phyloP scores from a whole-genome alignment of 331 rosid species.

The Pyrus hybrid region DNA sequence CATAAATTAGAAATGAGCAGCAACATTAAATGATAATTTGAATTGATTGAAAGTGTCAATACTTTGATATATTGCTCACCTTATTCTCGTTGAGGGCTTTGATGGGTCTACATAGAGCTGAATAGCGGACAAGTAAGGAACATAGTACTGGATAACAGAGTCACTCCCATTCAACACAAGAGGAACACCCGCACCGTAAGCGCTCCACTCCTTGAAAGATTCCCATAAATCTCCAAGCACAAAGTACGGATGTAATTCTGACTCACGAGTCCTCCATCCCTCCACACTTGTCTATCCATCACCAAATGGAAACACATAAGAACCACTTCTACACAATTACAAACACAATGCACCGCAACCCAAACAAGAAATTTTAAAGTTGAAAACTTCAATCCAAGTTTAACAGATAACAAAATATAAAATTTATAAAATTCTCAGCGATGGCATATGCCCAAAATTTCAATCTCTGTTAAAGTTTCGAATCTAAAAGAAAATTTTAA shows the following conservation, averaged over 20 bases:
- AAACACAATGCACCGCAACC: neutral
- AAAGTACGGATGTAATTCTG: constrained; percentile 57
- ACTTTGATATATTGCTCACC: constrained; percentile 29
- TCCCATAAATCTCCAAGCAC: constrained; percentile 87
- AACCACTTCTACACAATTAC: neutral
- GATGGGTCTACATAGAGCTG: constrained; percentile 70
- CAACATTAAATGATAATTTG: neutral
- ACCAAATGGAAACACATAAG: constrained; percentile 19
- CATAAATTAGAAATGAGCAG: neutral
- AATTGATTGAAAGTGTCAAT: neutral
- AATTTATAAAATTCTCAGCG: neutral
- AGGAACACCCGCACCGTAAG: constrained; percentile 84
- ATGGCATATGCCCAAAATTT: neutral
- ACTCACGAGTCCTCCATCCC: constrained; percentile 49
- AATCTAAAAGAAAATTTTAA: neutral
- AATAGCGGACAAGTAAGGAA: constrained; percentile 79
- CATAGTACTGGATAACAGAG: constrained; percentile 84
- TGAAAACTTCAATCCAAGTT: neutral
- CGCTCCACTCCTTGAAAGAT: constrained; percentile 84
- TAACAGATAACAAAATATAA: neutral
- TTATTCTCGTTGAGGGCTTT: constrained; percentile 41
- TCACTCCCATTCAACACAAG: constrained; percentile 64
- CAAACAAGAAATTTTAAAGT: neutral
- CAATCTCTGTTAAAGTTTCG: neutral
- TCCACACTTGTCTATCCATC: constrained; percentile 40